Evolutionary conservation across 1,284 basidiomycete species (phyloP), one percentile per base, ranked within the genome.

Genomic region (Amylostereum areolatum): DNA sequence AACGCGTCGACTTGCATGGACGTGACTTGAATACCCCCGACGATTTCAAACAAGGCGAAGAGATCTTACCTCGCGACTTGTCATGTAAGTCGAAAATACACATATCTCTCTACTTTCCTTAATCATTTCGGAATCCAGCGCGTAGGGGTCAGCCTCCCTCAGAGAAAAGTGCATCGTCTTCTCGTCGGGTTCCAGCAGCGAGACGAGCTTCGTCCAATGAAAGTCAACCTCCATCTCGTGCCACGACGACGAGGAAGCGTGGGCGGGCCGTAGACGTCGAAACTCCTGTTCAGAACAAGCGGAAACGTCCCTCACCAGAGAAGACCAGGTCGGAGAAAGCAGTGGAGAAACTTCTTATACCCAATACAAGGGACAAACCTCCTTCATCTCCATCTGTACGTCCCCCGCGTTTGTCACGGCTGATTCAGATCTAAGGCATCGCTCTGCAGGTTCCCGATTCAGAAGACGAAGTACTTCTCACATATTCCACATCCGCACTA

Each of bases 31-130:
- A 67, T 2, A 67, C 80, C 51, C 54, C 80, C 33, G 64, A 62
- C 12, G 60, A 67, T 11, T 88, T 86, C 67, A 67, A 69, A 41
- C 63, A 62, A 28, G 76, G 75, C 45, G 84, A 88, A 54, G 71
- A 73, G 43, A 67, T 86, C 44, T 56, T 74, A 33, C 74, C 76
- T 11, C 64, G 68, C 10, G 82, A 82, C 0, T 81, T 81, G 47
- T 80, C 80, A 52, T 71, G 83, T 83, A 66, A 52, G 68, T 18
- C 18, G 18, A 18, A 18, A 18, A 18, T 18, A 18, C 18, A 18
- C 18, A 18, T 18, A 18, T 18, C 18, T 59, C 10, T 5, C 28
- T 33, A 33, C n/a, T 44, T 24, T 41, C 34, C 25, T 34, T 45
- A 43, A 35, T 28, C 33, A 43, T 30, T 18, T 24, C n/a, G 10